These are phyloP conservation scores for Madurella mycetomatis DNA, from an alignment of 2,329 filamentous ascomycete species.

Conservation along the genomic window DNA sequence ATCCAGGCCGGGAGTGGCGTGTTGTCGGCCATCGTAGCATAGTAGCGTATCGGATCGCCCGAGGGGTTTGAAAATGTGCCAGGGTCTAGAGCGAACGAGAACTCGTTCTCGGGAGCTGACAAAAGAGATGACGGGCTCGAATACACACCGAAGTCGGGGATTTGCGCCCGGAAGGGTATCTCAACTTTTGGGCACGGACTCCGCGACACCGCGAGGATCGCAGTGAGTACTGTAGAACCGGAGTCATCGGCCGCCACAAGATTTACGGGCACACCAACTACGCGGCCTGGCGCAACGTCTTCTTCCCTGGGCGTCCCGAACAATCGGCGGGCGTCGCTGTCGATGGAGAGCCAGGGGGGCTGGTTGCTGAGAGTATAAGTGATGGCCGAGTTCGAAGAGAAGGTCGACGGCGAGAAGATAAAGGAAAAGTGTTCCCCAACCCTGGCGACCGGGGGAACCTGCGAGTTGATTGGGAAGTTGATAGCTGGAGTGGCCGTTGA, in stretches of 20 bases:
- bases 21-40: slow-evolving; percentile 70
- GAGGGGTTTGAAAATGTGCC: slow-evolving; percentile 60
- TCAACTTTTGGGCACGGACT: slow-evolving; percentile 49
- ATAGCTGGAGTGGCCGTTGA: slow-evolving; percentile 39
- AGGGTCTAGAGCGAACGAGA: slow-evolving; percentile 49
- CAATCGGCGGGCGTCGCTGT: slow-evolving; percentile 59
- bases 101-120: slow-evolving; percentile 48
- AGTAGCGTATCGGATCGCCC: slow-evolving; percentile 59
- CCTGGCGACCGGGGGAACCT: slow-evolving; percentile 74
- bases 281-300: slow-evolving; percentile 45
- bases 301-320: slow-evolving; percentile 62
- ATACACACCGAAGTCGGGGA: slow-evolving; percentile 53
- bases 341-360: slow-evolving; percentile 71
- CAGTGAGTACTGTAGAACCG: slow-evolving; percentile 59
- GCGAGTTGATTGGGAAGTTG: slow-evolving; percentile 75
- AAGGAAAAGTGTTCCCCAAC: slow-evolving; percentile 64
- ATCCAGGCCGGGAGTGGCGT: slow-evolving; percentile 86
- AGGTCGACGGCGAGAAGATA: slow-evolving; percentile 68
- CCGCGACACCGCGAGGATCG: slow-evolving; percentile 66
- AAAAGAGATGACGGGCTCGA: slow-evolving; percentile 58
- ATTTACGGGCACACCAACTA: slow-evolving; percentile 57
- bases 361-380: slow-evolving; percentile 62
- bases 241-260: slow-evolving; percentile 65
- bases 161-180: slow-evolving; percentile 55
- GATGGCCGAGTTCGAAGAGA: slow-evolving; percentile 56